These are phyloP conservation scores for Ceratocystis albifundus DNA, from an alignment of 2,329 filamentous ascomycete species.

Conservation along the genomic window DNA sequence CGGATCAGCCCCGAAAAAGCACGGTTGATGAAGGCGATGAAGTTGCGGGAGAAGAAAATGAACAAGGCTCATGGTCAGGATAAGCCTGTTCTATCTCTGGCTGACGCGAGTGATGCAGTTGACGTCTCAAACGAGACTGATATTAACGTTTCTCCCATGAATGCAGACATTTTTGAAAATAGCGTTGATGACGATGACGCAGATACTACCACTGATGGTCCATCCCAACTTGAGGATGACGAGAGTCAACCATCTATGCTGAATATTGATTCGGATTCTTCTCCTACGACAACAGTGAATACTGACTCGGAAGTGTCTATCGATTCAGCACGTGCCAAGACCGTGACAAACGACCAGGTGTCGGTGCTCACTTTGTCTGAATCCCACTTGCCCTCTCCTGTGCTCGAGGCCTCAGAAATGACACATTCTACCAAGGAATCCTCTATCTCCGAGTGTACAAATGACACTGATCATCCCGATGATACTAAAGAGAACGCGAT, in stretches of 20 bases:
- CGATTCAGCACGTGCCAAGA: constrained; percentile 34
- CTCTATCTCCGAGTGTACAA: constrained; percentile 51
- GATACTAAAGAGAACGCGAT: constrained; percentile 30
- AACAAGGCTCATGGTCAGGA: constrained; percentile 12
- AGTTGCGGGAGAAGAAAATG: constrained; percentile 69
- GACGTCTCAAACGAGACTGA: constrained; percentile 23
- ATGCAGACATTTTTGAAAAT: neutral
- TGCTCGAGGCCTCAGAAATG: constrained; percentile 42
- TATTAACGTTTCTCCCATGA: constrained; percentile 19
- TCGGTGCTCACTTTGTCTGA: constrained; percentile 42
- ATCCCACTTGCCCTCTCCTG: constrained; percentile 47
- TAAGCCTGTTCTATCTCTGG: neutral
- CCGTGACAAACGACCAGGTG: constrained; percentile 34
- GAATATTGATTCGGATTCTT: constrained; percentile 30
- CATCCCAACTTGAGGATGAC: constrained; percentile 26
- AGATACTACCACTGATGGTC: constrained; percentile 26
- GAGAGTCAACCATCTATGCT: constrained; percentile 30
- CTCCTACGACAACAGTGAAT: constrained; percentile 25
- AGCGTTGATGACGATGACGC: constrained; percentile 23
- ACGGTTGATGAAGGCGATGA: constrained; percentile 84
- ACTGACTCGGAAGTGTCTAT: constrained; percentile 47
- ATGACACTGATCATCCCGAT: constrained; percentile 42
- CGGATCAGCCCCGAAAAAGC: constrained; percentile 78
- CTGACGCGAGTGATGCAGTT: neutral
- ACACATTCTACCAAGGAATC: constrained; percentile 52